A percentile compares a stretch with the other conserved stretches of the same genome.
Conservation (phyloP, 2,329 filamentous ascomycete species). For the Aspergillus floridensis region DNA sequence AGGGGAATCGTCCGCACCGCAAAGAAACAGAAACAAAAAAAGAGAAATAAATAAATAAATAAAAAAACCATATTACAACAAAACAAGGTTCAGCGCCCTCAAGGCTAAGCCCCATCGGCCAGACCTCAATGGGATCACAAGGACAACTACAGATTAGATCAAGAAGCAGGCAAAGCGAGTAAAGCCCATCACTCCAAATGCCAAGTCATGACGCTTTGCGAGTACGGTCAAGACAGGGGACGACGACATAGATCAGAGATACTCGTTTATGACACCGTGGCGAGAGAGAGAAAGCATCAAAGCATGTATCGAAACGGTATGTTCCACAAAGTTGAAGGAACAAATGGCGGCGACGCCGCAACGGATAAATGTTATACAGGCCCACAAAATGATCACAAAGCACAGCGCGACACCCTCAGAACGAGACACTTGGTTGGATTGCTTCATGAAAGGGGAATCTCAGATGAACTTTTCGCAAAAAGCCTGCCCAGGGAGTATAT, state of each 20-base stretch:
- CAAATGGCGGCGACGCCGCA: conserved; percentile 14
- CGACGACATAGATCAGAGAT: conserved; percentile 2
- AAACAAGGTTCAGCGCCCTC: conserved; percentile 1
- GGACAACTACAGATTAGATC: conserved; percentile 23
- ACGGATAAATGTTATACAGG: conserved; percentile 36
- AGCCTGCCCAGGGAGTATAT: conserved; percentile 43
- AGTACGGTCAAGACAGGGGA: conserved; percentile 11
- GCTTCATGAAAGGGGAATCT: conserved; percentile 32
- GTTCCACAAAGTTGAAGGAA: conserved; percentile 23
- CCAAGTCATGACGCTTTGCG: conserved; percentile 4
- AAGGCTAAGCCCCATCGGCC: not conserved
- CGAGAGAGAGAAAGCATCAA: conserved; percentile 3
- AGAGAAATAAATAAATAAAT: conserved; percentile 10
- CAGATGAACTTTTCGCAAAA: conserved; percentile 45
- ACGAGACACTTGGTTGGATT: conserved; percentile 39
- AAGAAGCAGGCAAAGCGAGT: conserved; percentile 12
- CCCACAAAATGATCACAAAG: conserved; percentile 33
- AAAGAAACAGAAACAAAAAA: conserved; percentile 11
- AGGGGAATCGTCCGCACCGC: conserved; percentile 31
- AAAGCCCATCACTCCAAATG: conserved; percentile 3
- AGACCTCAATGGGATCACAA: not conserved
- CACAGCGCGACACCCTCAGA: conserved; percentile 34
- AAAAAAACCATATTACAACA: conserved; percentile 14
- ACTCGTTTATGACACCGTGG: too few relatives aligned
- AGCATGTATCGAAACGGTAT: conserved; percentile 13